Percentiles rank a stretch among this genome's conserved stretches.
Conservation (phyloP, 768 basidiomycete genomes). For the Phaffia tasmanica region DNA sequence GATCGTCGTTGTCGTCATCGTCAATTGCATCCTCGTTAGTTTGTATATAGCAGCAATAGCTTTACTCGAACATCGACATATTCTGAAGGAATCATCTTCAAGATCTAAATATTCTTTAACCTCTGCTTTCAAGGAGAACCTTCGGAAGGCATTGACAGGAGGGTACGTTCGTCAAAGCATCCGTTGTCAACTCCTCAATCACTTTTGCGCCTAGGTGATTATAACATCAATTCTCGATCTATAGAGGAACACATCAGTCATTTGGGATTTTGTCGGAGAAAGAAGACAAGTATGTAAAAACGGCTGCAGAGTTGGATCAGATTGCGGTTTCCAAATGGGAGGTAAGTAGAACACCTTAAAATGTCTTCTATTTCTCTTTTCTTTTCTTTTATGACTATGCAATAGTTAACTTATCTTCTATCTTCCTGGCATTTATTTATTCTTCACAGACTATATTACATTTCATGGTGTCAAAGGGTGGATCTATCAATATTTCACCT, state of each 20-base stretch:
- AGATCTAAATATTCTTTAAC: conserved; percentile 67
- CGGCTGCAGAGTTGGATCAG: conserved; percentile 55
- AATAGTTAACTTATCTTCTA: too few species aligned
- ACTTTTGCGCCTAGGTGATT: conserved; percentile 58
- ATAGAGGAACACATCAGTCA: conserved; percentile 31
- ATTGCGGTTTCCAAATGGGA: conserved; percentile 87
- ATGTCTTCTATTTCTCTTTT: conserved; percentile 1
- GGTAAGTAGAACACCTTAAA: conserved; percentile 42
- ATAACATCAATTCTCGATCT: conserved; percentile 30
- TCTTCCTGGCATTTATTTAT: too few species aligned
- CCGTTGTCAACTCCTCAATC: conserved; percentile 9
- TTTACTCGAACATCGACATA: conserved; percentile 35
- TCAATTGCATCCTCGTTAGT: conserved; percentile 17
- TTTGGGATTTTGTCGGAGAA: conserved; percentile 68
- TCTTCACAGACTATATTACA: conserved; percentile 72
- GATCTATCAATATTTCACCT: conserved; percentile 56
- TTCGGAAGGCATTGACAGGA: conserved; percentile 76
- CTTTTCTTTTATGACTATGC: not conserved
- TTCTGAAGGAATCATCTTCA: conserved; percentile 61
- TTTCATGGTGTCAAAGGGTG: conserved; percentile 73
- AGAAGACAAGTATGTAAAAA: conserved; percentile 38
- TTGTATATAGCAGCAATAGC: conserved; percentile 10
- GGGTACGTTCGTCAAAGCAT: conserved; percentile 48
- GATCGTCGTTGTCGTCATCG: not conserved
- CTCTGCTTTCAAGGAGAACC: conserved; percentile 60